Percentiles rank a stretch among this genome's conserved stretches.
Evolutionary conservation across 495 filamentous ascomycete species (phyloP).

Genomic region (Geoglossum glabrum): DNA sequence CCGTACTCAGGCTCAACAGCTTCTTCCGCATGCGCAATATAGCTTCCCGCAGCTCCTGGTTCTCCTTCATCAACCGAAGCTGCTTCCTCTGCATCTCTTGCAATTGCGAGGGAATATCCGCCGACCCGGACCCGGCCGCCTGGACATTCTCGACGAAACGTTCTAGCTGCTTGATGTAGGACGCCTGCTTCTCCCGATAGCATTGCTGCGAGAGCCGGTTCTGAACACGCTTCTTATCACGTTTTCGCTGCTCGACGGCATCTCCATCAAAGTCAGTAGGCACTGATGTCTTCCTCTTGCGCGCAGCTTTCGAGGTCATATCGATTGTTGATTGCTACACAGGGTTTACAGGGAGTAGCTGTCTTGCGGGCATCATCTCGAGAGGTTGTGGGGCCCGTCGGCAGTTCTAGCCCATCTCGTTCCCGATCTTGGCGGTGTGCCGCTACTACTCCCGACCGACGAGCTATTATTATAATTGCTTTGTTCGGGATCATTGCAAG

Average conservation of each 20-base stretch:
- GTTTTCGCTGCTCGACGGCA: background rate
- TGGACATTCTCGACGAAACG: constrained; percentile 2
- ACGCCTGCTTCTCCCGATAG: constrained; percentile 4
- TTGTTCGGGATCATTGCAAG: background rate
- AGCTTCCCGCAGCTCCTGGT: constrained; percentile 1
- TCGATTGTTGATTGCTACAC: background rate
- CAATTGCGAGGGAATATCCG: background rate
- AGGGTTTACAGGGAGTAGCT: background rate
- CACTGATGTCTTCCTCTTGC: background rate
- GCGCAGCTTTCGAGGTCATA: background rate
- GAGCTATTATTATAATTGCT: background rate
- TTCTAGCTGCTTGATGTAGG: constrained; percentile 2
- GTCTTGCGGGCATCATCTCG: background rate
- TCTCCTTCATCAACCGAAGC: constrained; percentile 3
- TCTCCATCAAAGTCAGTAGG: background rate
- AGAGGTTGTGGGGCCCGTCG: background rate
- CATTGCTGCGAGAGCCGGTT: constrained; percentile 1
- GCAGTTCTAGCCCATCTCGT: background rate
- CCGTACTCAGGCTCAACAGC: constrained; percentile 1
- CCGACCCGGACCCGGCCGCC: background rate
- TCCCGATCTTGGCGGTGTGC: background rate
- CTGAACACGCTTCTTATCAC: constrained; percentile 4
- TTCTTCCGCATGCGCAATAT: constrained; percentile 6
- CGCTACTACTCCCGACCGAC: background rate
- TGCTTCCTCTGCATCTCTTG: background rate